These are phyloP conservation scores for Rosa multiflora DNA, from an alignment of 306 rosid genomes.

Conservation along the genomic window DNA sequence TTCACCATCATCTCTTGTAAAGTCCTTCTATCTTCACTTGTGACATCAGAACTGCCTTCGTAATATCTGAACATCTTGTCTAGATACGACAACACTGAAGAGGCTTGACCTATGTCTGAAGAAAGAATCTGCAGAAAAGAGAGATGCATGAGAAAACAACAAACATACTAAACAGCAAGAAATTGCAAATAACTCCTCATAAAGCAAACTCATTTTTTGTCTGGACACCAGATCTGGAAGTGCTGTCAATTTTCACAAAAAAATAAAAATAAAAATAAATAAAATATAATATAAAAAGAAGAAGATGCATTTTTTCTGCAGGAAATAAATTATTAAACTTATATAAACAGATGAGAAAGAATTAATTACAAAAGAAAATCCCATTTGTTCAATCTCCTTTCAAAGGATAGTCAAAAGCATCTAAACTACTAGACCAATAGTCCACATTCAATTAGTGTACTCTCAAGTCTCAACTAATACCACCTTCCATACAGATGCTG, in stretches of 20 bases:
- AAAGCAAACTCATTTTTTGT: neutral
- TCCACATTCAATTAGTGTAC: neutral
- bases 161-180: neutral
- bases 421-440: neutral
- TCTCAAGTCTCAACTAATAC: neutral
- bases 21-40: constrained; percentile 37
- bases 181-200: neutral
- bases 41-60: constrained; percentile 44
- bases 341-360: neutral
- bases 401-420: neutral
- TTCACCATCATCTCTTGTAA: constrained; percentile 43
- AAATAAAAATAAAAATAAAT: no score
- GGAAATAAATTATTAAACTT: neutral
- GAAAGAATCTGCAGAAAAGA: constrained; percentile 49
- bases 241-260: neutral
- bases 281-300: neutral
- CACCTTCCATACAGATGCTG: neutral
- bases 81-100: constrained; percentile 50
- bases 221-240: neutral
- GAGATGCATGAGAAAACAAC: constrained; percentile 1
- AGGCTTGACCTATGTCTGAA: constrained; percentile 69
- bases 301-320: neutral
- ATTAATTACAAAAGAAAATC: neutral
- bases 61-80: constrained; percentile 40
- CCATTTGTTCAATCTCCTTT: neutral